A percentile compares a stretch with the other conserved stretches of the same genome.
phyloP scores from a whole-genome alignment of 1,139 yeast species.

The Yamadazyma spencermartinsiae region DNA sequence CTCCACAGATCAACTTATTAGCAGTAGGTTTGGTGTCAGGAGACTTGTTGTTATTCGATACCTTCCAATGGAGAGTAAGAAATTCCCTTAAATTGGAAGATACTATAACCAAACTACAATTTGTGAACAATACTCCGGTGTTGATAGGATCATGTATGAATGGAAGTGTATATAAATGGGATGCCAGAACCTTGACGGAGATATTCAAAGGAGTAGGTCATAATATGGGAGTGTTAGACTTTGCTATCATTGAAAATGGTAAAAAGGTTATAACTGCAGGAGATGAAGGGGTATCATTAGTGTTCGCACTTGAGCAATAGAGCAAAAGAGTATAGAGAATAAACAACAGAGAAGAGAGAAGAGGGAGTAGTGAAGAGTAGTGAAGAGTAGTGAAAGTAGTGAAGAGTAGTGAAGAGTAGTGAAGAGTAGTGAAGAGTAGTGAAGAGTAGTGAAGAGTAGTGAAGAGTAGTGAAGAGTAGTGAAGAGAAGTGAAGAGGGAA shows the following conservation, averaged over 20 bases:
- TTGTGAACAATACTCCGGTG: slow-evolving; percentile 55
- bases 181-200: slow-evolving; percentile 78
- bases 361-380: background rate
- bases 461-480: too few species aligned
- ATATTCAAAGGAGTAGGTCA: slow-evolving; percentile 85
- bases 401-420: too few species aligned
- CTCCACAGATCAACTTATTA: slow-evolving; percentile 54
- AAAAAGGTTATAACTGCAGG: slow-evolving; percentile 88
- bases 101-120: slow-evolving; percentile 78
- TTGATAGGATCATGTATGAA: slow-evolving; percentile 78
- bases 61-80: slow-evolving; percentile 85
- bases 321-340: too few species aligned
- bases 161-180: slow-evolving; percentile 86
- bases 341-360: background rate
- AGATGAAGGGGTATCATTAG: slow-evolving; percentile 90
- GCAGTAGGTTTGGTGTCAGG: slow-evolving; percentile 94
- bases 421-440: background rate
- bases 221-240: slow-evolving; percentile 89
- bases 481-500: too few species aligned
- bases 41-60: slow-evolving; percentile 75
- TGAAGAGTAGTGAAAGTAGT: too few species aligned
- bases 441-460: too few species aligned
- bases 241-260: slow-evolving; percentile 63
- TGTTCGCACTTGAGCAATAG: slow-evolving; percentile 36
- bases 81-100: slow-evolving; percentile 68